Percentiles rank a stretch among this genome's conserved stretches.
Evolutionary conservation across 352 stramenopile species (phyloP).

Genomic region (Pythium guiyangense): DNA sequence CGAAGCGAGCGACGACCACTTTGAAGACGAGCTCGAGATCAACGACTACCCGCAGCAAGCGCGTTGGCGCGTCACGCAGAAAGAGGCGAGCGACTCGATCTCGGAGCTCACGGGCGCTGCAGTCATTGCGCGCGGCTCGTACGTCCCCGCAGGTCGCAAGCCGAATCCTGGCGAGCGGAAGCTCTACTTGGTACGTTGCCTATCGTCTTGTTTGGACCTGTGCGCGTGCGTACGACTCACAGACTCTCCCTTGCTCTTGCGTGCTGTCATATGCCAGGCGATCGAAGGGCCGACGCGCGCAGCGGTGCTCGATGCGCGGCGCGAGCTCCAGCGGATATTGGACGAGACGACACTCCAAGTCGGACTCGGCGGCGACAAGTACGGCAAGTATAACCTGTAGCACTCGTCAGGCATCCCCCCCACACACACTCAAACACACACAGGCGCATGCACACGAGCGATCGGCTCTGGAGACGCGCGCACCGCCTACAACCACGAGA

Average conservation of each 20-base stretch:
- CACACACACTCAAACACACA: background rate
- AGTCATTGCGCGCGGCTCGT: slow-evolving; percentile 87
- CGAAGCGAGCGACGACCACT: slow-evolving; percentile 52
- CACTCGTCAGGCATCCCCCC: slow-evolving; percentile 3
- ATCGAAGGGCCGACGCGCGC: slow-evolving; percentile 77
- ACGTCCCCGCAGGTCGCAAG: slow-evolving; percentile 80
- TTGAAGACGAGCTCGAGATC: slow-evolving; percentile 90
- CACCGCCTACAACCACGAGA: background rate
- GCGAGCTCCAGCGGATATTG: slow-evolving; percentile 84
- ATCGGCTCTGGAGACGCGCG: background rate
- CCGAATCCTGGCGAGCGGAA: slow-evolving; percentile 82
- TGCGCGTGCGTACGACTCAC: background rate
- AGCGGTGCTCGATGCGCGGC: slow-evolving; percentile 70
- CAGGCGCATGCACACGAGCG: no score
- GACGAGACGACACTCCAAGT: slow-evolving; percentile 89
- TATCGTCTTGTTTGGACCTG: background rate
- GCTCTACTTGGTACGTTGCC: slow-evolving; percentile 77
- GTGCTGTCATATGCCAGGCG: slow-evolving; percentile 23
- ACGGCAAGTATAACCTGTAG: slow-evolving; percentile 89
- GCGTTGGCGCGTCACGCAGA: slow-evolving; percentile 84
- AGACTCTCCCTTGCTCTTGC: background rate
- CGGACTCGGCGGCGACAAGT: slow-evolving; percentile 78
- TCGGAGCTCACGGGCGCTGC: slow-evolving; percentile 85
- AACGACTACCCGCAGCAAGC: slow-evolving; percentile 94
- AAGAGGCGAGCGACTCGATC: slow-evolving; percentile 83